A percentile compares a stretch with the other conserved stretches of the same genome.
phyloP scores from a whole-genome alignment of 495 filamentous ascomycete genomes.

The Filosporella fistucella region DNA sequence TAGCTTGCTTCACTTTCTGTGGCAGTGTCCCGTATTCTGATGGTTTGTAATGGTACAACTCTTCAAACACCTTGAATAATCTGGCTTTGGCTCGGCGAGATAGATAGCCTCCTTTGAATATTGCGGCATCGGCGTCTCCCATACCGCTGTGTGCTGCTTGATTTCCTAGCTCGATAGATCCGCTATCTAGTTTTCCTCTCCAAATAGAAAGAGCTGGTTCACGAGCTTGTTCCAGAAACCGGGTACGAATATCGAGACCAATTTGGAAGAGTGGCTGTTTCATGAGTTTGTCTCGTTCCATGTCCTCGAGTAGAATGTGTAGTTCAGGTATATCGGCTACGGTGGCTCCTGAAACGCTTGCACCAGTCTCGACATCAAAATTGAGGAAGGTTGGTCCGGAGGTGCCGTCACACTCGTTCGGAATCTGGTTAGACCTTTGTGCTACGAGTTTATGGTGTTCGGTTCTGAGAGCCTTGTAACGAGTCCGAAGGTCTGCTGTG shows the following conservation, averaged over 20 bases:
- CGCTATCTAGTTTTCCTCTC: background rate
- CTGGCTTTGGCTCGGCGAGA: background rate
- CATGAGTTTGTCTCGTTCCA: background rate
- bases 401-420: too few relatives aligned
- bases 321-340: too few relatives aligned
- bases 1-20: background rate
- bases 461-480: background rate
- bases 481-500: background rate
- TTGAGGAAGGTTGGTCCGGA: too few relatives aligned
- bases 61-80: background rate
- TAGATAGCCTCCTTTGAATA: background rate
- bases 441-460: background rate
- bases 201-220: background rate
- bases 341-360: too few relatives aligned
- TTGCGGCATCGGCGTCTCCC: background rate
- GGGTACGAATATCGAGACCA: conserved; percentile 1
- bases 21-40: background rate
- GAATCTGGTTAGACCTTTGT: background rate
- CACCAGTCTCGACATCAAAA: too few relatives aligned
- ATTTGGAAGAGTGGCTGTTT: conserved; percentile 3
- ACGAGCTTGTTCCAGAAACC: conserved; percentile 11
- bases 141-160: conserved; percentile 8
- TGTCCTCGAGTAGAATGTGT: background rate
- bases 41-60: conserved; percentile 1
- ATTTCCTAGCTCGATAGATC: conserved; percentile 1